These are phyloP conservation scores for Cryptosporidium meleagridis DNA, from an alignment of 169 alveolate species.

Conservation along the genomic window DNA sequence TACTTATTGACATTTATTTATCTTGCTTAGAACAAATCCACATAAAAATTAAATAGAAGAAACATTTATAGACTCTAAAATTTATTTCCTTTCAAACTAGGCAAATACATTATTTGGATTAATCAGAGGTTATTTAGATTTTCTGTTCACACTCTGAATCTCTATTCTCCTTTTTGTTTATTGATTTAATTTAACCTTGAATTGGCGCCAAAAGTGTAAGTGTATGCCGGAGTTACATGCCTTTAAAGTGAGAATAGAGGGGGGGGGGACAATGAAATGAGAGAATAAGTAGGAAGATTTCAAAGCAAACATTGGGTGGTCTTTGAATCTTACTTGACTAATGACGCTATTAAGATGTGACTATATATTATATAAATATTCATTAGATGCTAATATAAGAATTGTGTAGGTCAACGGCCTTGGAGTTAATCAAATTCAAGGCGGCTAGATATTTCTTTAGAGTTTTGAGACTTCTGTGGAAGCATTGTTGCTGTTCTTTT, in stretches of 20 bases:
- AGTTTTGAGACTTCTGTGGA: slow-evolving; percentile 1
- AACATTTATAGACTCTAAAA: not conserved
- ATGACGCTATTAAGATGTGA: not conserved
- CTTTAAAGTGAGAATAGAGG: not conserved
- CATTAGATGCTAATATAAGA: not conserved
- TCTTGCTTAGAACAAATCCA: not conserved
- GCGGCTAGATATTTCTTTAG: not conserved
- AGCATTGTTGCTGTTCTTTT: slow-evolving; percentile 7
- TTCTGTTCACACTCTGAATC: not conserved
- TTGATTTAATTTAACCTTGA: no score
- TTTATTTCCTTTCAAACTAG: not conserved
- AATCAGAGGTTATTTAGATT: not conserved
- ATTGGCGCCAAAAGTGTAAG: not conserved
- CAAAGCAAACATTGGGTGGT: not conserved
- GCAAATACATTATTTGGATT: no score
- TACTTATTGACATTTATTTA: not conserved
- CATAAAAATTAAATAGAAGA: not conserved
- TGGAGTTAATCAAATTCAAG: slow-evolving; percentile 5
- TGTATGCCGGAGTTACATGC: not conserved
- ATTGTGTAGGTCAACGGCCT: slow-evolving; percentile 17
- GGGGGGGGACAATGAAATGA: not conserved
- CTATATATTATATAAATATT: not conserved
- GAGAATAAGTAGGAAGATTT: not conserved
- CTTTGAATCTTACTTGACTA: not conserved
- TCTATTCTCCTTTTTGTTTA: no score